Conservation (phyloP, 108 stramenopile species). For the Fistulifera pelliculosa region DNA sequence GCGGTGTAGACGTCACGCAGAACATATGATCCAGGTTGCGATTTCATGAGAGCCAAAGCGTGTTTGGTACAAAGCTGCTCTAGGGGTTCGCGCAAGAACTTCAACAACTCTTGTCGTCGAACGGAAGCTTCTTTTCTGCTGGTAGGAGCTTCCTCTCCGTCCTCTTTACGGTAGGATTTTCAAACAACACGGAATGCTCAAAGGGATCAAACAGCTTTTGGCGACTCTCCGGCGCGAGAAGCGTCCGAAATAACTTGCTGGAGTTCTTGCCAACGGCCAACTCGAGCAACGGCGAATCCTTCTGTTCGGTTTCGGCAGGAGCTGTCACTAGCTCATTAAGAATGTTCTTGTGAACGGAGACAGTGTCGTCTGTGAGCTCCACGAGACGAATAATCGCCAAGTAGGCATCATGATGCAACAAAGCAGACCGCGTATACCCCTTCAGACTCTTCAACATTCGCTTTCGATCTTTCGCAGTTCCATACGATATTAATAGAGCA, state of each 20-base stretch:
- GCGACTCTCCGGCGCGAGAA: constrained; percentile 48
- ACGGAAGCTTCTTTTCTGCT: constrained; percentile 79
- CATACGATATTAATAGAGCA: constrained; percentile 78
- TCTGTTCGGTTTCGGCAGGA: constrained; percentile 5
- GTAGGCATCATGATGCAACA: constrained; percentile 86
- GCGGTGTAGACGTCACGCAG: constrained; percentile 66
- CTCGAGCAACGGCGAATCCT: constrained; percentile 47
- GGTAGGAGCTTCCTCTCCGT: constrained; percentile 55
- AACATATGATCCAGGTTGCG: constrained; percentile 67
- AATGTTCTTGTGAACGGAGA: constrained; percentile 84
- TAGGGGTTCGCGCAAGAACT: constrained; percentile 59
- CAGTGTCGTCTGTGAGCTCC: constrained; percentile 91
- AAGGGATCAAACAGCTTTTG: constrained; percentile 82
- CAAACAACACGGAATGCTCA: constrained; percentile 66
- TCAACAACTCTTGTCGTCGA: constrained; percentile 68
- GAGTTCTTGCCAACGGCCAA: constrained; percentile 68
- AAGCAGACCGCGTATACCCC: constrained; percentile 75
- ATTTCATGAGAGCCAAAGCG: constrained; percentile 56
- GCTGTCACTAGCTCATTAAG: constrained; percentile 69
- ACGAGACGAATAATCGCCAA: constrained; percentile 77
- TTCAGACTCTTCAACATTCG: constrained; percentile 85
- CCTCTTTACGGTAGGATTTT: constrained; percentile 40
- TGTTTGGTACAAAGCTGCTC: constrained; percentile 61
- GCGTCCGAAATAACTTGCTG: constrained; percentile 79
- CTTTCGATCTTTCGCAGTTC: constrained; percentile 86